Evolutionary conservation across 202 grass and related monocot species (phyloP), one percentile per base, ranked within the genome.

Genomic region (Carex arenaria): DNA sequence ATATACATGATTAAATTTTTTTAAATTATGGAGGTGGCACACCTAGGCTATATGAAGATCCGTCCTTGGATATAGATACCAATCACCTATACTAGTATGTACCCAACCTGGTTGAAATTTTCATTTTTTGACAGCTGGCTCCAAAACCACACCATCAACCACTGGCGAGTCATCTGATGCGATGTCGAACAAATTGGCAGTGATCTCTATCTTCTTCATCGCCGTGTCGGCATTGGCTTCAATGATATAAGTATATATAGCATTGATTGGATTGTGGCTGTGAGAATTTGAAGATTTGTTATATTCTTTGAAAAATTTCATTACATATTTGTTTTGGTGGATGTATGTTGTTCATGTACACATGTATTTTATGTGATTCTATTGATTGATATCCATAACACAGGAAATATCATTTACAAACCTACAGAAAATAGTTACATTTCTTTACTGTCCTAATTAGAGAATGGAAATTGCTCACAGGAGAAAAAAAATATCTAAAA

Each of bases 281-380:
- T 78, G 23, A 38, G 55, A 59, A 11, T 78, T 42, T 42, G 40
- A 42, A 42, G 40, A 42, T 42, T 82, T 82, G 28, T 82, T 69
- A 34, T 34, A 82, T 82, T 82, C 42, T 82, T 82, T 82, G 78
- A 10, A 2, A 40, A 54, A 19, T 5, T 64, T 81, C 43, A 45
- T 81, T 52, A 22, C 78, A 45, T 66, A 26, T 64, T 64, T 43
- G 10, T 42, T 47, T 62, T 80, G 19, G 3, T 26, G 14, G 22
- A 45, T 80, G 32, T 47, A 20, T 80, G 14, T 43, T 32, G 2
- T 54, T 31, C 13, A 75, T 26, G 72, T 55, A 18, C 70, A 52
- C 45, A 42, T 42, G 40, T 42, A 30, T 75, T 14, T 55, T 32
- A 75, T 75, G 47, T 18, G 18, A 75, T 55, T 55, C 1, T 75